A percentile compares a stretch with the other conserved stretches of the same genome.
These are phyloP conservation scores for Calonectria montana DNA, from an alignment of 2,329 filamentous ascomycete species.

Conservation along the genomic window DNA sequence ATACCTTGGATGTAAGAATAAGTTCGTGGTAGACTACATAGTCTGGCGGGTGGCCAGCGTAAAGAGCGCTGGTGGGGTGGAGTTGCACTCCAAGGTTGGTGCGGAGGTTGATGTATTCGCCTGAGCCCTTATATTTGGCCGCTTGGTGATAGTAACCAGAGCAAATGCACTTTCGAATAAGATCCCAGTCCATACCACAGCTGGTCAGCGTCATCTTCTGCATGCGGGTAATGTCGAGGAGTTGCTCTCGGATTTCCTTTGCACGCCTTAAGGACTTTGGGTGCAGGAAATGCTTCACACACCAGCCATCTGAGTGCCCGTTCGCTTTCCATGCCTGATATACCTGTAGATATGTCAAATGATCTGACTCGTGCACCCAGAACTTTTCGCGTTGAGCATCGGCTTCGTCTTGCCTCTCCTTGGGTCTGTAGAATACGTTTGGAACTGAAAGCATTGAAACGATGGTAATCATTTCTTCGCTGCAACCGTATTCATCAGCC, in stretches of 20 bases:
- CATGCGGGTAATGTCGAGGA: conserved; percentile 92
- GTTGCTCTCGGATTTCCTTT: conserved; percentile 93
- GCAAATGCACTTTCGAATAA: conserved; percentile 96
- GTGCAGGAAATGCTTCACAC: conserved; percentile 91
- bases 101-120: conserved; percentile 96
- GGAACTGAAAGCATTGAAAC: conserved; percentile 98
- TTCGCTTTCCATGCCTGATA: conserved; percentile 97
- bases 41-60: conserved; percentile 94
- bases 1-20: conserved; percentile 95
- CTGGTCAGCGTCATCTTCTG: conserved; percentile 89
- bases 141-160: conserved; percentile 98
- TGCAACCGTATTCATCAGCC: conserved; percentile 88
- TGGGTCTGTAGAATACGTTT: conserved; percentile 95
- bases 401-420: conserved; percentile 95
- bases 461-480: conserved; percentile 97
- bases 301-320: conserved; percentile 91
- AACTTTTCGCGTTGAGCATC: conserved; percentile 97
- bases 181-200: conserved; percentile 97
- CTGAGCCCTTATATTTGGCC: conserved; percentile 93
- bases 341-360: conserved; percentile 94
- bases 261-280: conserved; percentile 92
- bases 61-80: conserved; percentile 93
- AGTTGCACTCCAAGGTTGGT: conserved; percentile 95
- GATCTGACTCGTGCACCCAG: conserved; percentile 97
- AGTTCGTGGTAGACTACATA: conserved; percentile 99